A percentile compares a stretch with the other conserved stretches of the same genome.
Conservation (phyloP, 176 grass and related monocot species). For the Otatea glauca region DNA sequence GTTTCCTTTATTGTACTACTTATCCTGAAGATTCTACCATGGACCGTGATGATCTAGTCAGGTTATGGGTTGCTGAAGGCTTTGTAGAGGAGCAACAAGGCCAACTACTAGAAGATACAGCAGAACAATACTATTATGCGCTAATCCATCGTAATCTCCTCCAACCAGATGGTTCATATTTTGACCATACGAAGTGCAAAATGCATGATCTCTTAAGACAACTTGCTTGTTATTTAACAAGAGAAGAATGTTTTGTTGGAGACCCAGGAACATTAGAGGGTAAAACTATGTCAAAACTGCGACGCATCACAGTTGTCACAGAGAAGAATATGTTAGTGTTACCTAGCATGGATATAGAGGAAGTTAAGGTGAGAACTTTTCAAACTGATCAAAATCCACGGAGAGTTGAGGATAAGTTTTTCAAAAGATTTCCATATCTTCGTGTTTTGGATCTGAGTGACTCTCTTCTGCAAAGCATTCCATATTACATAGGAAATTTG, state of each 20-base stretch:
- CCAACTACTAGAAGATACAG: constrained; percentile 42
- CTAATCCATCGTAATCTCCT: constrained; percentile 13
- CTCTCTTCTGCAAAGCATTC: too few relatives aligned
- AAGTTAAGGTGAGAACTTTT: not conserved
- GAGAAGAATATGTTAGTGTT: not conserved
- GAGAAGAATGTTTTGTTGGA: not conserved
- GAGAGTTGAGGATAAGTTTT: too few relatives aligned
- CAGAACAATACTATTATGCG: constrained; percentile 41
- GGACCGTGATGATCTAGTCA: not conserved
- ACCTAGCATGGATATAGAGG: not conserved
- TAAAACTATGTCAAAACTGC: not conserved
- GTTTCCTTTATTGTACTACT: constrained; percentile 45
- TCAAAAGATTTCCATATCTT: too few relatives aligned
- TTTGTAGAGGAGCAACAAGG: constrained; percentile 17
- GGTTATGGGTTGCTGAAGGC: constrained; percentile 42
- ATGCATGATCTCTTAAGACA: not conserved
- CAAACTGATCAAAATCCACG: too few relatives aligned
- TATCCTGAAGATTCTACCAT: not conserved
- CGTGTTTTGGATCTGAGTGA: too few relatives aligned
- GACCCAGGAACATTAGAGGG: not conserved
- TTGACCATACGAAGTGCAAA: accelerated
- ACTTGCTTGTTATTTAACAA: not conserved
- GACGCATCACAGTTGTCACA: not conserved
- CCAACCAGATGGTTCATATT: accelerated
- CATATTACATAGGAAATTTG: too few relatives aligned